Base-by-base conservation (phyloP, 1,284 basidiomycete genomes). In the Ustilago trichophora region DNA sequence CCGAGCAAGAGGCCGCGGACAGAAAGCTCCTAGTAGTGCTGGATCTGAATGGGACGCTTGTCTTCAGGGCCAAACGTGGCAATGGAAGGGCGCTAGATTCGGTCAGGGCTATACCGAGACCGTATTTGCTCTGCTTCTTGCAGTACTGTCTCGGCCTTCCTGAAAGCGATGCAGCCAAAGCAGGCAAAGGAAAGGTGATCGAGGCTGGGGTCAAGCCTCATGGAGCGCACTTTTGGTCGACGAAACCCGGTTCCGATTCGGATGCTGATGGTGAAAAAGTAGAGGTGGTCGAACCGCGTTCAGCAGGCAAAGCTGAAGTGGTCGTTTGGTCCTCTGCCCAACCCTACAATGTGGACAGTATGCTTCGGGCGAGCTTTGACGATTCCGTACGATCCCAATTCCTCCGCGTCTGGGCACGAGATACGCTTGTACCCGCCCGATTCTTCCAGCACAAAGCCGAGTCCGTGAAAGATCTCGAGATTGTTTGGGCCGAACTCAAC, bases 291-390 rank as follows among this genome's bases (percentile, higher is more conserved):
- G 50, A 62, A 21, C 49, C 57, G 4, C 18, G 21, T 15, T 44
- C 46, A 18, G 5, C 31, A 2, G 57, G 71, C 89, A 90, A 88
- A 87, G 85, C 91, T 24, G 89, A 92, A 59, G 87, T 89, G 6
- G 90, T 93, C 87, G 87, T 93, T 0, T 93, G 92, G 91, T 91
- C 89, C 65, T 90, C 89, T 1, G 91, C 91, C 1, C 89, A 91
- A 77, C 89, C 90, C 0, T 86, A 88, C 52, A 92, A 88, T 72
- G 92, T 93, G 4, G 81, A 84, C 0, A 87, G 87, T 67, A 84
- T 84, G 83, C 68, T 81, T 6, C 55, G 58, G 6, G 70, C 75
- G 2, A 59, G 76, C 5, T 68, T 79, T 16, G 47, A 62, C 24
- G 25, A 33, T 3, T 70, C 82, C 5, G 68, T 83, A 24, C 84